These are phyloP conservation scores for Austropuccinia psidii DNA, from an alignment of 1,284 basidiomycete genomes.

Conservation along the genomic window DNA sequence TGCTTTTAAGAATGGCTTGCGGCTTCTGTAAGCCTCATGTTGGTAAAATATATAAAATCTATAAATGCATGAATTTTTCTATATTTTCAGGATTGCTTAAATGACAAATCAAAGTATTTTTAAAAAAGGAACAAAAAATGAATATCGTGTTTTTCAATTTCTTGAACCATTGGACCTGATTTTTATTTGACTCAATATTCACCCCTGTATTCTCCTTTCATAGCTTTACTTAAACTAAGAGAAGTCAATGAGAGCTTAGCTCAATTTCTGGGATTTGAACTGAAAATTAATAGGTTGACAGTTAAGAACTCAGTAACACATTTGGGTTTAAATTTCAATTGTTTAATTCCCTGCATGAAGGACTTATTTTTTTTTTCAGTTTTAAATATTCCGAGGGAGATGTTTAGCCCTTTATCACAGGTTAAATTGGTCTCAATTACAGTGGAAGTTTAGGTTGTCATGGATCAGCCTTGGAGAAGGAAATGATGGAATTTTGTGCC, in stretches of 20 bases:
- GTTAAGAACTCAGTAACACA: slow-evolving; percentile 80
- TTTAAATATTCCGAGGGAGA: slow-evolving; percentile 90
- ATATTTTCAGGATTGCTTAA: slow-evolving; percentile 73
- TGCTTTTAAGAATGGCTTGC: slow-evolving; percentile 74
- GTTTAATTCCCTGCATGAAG: slow-evolving; percentile 86
- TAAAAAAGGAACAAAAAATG: not conserved
- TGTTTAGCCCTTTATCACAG: slow-evolving; percentile 59
- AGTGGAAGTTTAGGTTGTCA: slow-evolving; percentile 34
- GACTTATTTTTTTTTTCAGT: slow-evolving; percentile 96
- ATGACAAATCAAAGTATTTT: not conserved
- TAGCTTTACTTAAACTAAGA: slow-evolving; percentile 87
- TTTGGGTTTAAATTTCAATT: slow-evolving; percentile 98
- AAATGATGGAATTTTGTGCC: not conserved
- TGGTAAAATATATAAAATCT: slow-evolving; percentile 75
- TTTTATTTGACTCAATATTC: slow-evolving; percentile 62
- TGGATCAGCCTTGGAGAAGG: slow-evolving; percentile 37
- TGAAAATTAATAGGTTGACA: slow-evolving; percentile 79
- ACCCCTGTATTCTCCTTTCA: slow-evolving; percentile 96
- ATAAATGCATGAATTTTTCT: slow-evolving; percentile 93
- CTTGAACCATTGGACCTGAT: not conserved
- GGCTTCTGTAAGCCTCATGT: slow-evolving; percentile 73
- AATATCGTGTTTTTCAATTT: not conserved
- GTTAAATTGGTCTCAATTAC: slow-evolving; percentile 30
- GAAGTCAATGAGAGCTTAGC: slow-evolving; percentile 79
- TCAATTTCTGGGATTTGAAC: slow-evolving; percentile 66